A percentile compares a stretch with the other conserved stretches of the same genome.
Evolutionary conservation across 2,329 filamentous ascomycete genomes (phyloP).

Genomic region (Trichoderma breve): DNA sequence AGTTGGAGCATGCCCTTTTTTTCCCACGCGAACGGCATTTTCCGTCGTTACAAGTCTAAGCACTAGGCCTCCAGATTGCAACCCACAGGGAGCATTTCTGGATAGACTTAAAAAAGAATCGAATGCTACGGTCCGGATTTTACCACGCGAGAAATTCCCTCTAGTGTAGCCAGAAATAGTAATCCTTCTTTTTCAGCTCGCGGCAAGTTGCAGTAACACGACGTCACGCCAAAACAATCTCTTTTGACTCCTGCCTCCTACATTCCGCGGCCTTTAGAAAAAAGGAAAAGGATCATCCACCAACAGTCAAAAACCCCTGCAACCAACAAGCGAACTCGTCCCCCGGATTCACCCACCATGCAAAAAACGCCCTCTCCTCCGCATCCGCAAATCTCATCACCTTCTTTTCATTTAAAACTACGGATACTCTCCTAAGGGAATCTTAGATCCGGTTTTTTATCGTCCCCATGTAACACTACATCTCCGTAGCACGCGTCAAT

Average conservation of each 20-base stretch:
- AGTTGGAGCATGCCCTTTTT: not conserved
- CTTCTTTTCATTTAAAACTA: not conserved
- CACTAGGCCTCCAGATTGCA: not conserved
- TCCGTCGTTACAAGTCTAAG: not conserved
- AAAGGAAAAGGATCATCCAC: not conserved
- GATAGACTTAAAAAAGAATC: not conserved
- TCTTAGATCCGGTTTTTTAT: constrained; percentile 3
- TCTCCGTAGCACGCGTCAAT: not conserved
- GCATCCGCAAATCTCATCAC: not conserved
- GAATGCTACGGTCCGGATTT: not conserved
- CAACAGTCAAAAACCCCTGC: not conserved
- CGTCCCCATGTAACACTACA: not conserved
- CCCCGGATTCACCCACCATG: not conserved
- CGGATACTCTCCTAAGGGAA: not conserved
- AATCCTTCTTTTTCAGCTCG: not conserved
- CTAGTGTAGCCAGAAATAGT: not conserved
- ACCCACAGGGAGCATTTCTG: not conserved
- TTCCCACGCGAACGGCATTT: not conserved
- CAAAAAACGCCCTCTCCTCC: not conserved
- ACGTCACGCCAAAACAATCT: not conserved
- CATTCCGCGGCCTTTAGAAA: not conserved
- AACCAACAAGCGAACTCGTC: not conserved
- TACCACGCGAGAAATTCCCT: not conserved
- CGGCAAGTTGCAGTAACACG: not conserved
- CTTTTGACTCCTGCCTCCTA: not conserved